Percentiles rank a stretch among this genome's conserved stretches.
Conservation (phyloP, 306 rosid genomes). For the Begonia loranthoides region DNA sequence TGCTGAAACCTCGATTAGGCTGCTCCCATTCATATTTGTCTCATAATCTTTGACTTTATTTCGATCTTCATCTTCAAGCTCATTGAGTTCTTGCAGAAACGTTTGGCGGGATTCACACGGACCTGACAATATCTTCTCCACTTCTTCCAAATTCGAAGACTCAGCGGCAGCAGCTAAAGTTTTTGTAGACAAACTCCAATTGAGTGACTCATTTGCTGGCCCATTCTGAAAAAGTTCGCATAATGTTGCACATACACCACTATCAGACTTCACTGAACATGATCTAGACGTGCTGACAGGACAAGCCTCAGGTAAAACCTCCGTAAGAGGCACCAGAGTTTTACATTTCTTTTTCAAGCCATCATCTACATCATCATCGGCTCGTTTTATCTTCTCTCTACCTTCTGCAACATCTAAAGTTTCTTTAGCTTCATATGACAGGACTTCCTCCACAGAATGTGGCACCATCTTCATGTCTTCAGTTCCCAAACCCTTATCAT, state of each 20-base stretch:
- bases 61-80: slow-evolving; percentile 50
- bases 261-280: slow-evolving; percentile 23
- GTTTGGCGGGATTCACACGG: slow-evolving; percentile 39
- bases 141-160: slow-evolving; percentile 41
- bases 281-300: slow-evolving; percentile 29
- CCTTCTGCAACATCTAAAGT: no score
- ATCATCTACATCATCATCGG: no score
- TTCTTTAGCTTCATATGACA: no score
- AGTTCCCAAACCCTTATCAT: no score
- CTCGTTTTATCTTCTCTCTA: no score
- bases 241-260: slow-evolving; percentile 3
- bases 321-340: no score
- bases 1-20: slow-evolving; percentile 23
- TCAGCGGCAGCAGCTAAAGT: slow-evolving; percentile 14
- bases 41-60: slow-evolving; percentile 35
- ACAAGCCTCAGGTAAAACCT: slow-evolving; percentile 18
- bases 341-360: no score
- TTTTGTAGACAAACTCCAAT: slow-evolving; percentile 15
- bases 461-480: no score
- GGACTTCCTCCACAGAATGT: no score
- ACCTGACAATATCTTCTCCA: slow-evolving; percentile 56
- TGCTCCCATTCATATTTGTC: slow-evolving; percentile 11
- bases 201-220: slow-evolving; percentile 24
- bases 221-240: slow-evolving; percentile 23
- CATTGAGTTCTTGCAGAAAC: slow-evolving; percentile 48